Conservation (phyloP, 73 alveolate genomes). For the Uronychia setigera region DNA sequence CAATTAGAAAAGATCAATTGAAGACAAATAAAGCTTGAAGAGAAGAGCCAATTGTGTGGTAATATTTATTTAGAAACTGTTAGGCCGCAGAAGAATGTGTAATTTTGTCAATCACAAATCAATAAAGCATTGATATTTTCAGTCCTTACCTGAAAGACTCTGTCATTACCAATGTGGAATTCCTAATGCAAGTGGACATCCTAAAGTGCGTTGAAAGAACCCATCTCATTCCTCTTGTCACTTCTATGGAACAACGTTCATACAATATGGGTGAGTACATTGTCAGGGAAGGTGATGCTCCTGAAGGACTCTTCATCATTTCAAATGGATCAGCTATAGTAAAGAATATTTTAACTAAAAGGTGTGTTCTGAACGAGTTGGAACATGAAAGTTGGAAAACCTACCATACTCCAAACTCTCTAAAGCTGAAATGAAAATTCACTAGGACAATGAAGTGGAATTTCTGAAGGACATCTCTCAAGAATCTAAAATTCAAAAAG, state of each 20-base stretch:
- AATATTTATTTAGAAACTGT: background rate
- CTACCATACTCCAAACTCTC: background rate
- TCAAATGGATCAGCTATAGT: conserved; percentile 16
- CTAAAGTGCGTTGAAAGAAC: background rate
- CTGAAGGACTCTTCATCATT: conserved; percentile 48
- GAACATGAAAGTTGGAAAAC: background rate
- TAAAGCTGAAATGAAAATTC: background rate
- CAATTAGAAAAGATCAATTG: background rate
- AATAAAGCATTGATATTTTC: background rate
- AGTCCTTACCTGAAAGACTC: background rate
- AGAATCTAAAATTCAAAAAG: background rate
- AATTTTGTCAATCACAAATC: background rate
- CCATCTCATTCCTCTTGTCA: background rate
- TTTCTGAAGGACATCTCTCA: background rate
- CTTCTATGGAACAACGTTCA: background rate
- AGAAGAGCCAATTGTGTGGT: background rate
- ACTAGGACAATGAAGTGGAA: background rate
- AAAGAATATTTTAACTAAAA: too few relatives aligned
- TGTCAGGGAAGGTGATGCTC: conserved; percentile 53
- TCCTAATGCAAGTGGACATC: background rate
- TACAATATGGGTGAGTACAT: conserved; percentile 62
- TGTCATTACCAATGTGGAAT: background rate
- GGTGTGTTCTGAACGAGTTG: background rate
- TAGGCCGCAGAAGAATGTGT: background rate
- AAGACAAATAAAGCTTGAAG: background rate